Evolutionary conservation across 2,329 filamentous ascomycete species (phyloP).

Genomic region (Botrytis fragariae): DNA sequence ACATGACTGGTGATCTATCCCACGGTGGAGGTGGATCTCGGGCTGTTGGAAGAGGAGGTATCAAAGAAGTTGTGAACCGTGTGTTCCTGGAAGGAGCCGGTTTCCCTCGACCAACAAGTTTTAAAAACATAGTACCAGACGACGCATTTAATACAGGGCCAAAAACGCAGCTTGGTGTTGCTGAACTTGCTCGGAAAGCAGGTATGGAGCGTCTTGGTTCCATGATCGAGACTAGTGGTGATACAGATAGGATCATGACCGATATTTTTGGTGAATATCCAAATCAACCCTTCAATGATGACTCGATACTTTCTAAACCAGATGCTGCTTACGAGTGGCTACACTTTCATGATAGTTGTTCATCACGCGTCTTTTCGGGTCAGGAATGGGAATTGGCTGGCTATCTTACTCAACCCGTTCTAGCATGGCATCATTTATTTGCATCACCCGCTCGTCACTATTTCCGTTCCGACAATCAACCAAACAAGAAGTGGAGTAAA

Average conservation of each 20-base stretch:
- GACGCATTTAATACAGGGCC: conserved; percentile 41
- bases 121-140: conserved; percentile 28
- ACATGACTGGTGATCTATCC: conserved; percentile 65
- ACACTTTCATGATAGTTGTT: conserved; percentile 84
- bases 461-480: conserved; percentile 41
- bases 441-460: conserved; percentile 59
- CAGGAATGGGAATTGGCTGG: conserved; percentile 92
- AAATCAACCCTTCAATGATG: conserved; percentile 86
- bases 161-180: conserved; percentile 63
- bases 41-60: conserved; percentile 68
- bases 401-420: conserved; percentile 81
- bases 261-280: conserved; percentile 88
- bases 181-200: conserved; percentile 68
- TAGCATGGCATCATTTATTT: conserved; percentile 91
- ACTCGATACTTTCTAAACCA: conserved; percentile 86
- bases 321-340: conserved; percentile 84
- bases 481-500: conserved; percentile 43
- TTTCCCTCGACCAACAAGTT: conserved; percentile 47
- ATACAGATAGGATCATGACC: conserved; percentile 73
- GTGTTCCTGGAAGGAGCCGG: conserved; percentile 77
- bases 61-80: conserved; percentile 73
- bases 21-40: conserved; percentile 70
- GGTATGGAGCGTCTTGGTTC: conserved; percentile 70
- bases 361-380: conserved; percentile 71
- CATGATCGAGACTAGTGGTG: conserved; percentile 76